Conservation (phyloP, 2,329 filamentous ascomycete genomes). For the Atkinsonella texensis region DNA sequence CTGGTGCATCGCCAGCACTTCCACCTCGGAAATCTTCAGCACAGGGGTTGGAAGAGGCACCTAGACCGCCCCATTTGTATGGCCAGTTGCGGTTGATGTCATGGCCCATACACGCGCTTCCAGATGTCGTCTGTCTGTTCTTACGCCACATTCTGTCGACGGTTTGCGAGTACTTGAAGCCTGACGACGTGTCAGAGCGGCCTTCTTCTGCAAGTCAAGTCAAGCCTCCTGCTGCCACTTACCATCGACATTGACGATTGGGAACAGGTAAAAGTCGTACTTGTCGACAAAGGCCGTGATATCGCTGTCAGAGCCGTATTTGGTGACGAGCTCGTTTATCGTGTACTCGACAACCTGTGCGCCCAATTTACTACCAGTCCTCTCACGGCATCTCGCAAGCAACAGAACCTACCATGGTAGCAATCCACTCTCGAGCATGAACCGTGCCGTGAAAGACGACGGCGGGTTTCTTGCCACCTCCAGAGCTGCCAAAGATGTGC, state of each 20-base stretch:
- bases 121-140: slow-evolving; percentile 34
- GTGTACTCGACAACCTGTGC: slow-evolving; percentile 35
- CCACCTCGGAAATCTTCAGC: slow-evolving; percentile 34
- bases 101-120: slow-evolving; percentile 34
- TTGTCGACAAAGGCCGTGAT: slow-evolving; percentile 39
- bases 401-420: slow-evolving; percentile 31
- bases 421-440: slow-evolving; percentile 50
- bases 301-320: slow-evolving; percentile 26
- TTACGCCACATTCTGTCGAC: slow-evolving; percentile 50
- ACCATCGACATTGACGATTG: slow-evolving; percentile 51
- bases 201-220: too few species aligned
- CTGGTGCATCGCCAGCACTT: slow-evolving; percentile 33
- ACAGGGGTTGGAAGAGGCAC: slow-evolving; percentile 40
- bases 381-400: neutral
- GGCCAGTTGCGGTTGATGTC: slow-evolving; percentile 53
- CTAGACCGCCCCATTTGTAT: slow-evolving; percentile 37
- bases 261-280: slow-evolving; percentile 56
- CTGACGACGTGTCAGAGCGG: slow-evolving; percentile 19
- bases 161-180: slow-evolving; percentile 47
- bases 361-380: too few species aligned
- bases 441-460: slow-evolving; percentile 45
- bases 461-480: slow-evolving; percentile 35
- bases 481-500: slow-evolving; percentile 38
- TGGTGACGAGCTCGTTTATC: slow-evolving; percentile 34
- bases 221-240: slow-evolving; percentile 7